These are phyloP conservation scores for Pyricularia pennisetigena DNA, from an alignment of 2,329 filamentous ascomycete genomes.

Conservation along the genomic window DNA sequence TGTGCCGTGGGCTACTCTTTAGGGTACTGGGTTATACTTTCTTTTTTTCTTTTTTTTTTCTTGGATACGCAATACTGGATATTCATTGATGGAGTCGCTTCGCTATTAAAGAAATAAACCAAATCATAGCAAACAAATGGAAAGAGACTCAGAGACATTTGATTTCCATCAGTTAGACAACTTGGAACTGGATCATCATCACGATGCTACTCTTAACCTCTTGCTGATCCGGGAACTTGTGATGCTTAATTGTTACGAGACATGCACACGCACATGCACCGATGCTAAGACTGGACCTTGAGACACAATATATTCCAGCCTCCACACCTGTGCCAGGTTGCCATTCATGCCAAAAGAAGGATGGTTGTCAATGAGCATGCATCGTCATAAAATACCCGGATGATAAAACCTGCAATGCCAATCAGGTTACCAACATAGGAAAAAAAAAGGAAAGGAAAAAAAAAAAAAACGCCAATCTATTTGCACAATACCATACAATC, in stretches of 20 bases:
- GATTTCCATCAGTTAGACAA: background rate
- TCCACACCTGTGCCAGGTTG: background rate
- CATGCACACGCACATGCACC: too few relatives aligned
- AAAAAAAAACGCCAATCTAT: background rate
- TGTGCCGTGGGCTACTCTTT: background rate
- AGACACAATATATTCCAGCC: background rate
- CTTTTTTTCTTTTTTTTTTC: too few relatives aligned
- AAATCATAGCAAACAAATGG: background rate
- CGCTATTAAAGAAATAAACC: background rate
- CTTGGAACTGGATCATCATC: background rate
- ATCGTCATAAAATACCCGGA: background rate
- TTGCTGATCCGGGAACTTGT: background rate
- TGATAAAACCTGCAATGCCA: background rate
- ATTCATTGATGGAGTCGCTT: background rate
- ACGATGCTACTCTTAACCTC: background rate
- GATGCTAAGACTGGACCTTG: background rate
- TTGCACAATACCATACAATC: background rate
- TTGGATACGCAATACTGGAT: background rate
- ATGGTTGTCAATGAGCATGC: background rate
- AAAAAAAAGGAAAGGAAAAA: background rate
- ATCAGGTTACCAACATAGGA: background rate
- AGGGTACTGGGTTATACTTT: background rate
- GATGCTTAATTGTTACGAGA: too few relatives aligned
- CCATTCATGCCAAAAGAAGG: background rate
- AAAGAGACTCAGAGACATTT: background rate